Evolutionary conservation across 495 filamentous ascomycete species (phyloP).

Genomic region (Aspergillus heteromorphus): DNA sequence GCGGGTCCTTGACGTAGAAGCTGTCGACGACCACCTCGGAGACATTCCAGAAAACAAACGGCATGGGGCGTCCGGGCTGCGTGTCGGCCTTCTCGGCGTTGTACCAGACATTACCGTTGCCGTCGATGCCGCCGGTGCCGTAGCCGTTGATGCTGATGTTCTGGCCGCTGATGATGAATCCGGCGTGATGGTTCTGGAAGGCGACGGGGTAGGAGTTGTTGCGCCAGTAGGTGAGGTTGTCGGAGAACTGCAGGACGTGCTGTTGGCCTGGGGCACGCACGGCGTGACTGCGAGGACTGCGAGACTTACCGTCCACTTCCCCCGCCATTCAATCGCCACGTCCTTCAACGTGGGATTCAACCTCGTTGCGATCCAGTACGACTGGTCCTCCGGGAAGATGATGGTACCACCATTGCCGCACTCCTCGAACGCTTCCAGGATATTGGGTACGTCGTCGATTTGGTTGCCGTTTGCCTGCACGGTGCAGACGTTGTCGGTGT

Average conservation of each 20-base stretch:
- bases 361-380: slow-evolving; percentile 45
- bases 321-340: slow-evolving; percentile 44
- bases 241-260: slow-evolving; percentile 36
- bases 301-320: slow-evolving; percentile 38
- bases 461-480: background rate
- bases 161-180: slow-evolving; percentile 47
- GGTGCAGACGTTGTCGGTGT: background rate
- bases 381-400: slow-evolving; percentile 46
- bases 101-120: slow-evolving; percentile 50
- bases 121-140: slow-evolving; percentile 48
- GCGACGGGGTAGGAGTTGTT: slow-evolving; percentile 47
- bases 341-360: slow-evolving; percentile 44
- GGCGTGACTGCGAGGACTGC: background rate
- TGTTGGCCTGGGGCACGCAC: too few species aligned
- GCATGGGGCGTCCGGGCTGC: slow-evolving; percentile 47
- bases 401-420: slow-evolving; percentile 48
- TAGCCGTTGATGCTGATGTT: slow-evolving; percentile 47
- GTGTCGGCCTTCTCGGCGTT: slow-evolving; percentile 42
- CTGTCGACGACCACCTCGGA: slow-evolving; percentile 48
- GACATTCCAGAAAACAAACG: slow-evolving; percentile 58
- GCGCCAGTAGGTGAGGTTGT: slow-evolving; percentile 51
- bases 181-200: slow-evolving; percentile 54
- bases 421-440: slow-evolving; percentile 43
- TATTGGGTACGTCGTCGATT: slow-evolving; percentile 45
- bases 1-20: slow-evolving; percentile 50